These are phyloP conservation scores for Heterobasidion parviporum DNA, from an alignment of 1,284 basidiomycete species.

Conservation along the genomic window DNA sequence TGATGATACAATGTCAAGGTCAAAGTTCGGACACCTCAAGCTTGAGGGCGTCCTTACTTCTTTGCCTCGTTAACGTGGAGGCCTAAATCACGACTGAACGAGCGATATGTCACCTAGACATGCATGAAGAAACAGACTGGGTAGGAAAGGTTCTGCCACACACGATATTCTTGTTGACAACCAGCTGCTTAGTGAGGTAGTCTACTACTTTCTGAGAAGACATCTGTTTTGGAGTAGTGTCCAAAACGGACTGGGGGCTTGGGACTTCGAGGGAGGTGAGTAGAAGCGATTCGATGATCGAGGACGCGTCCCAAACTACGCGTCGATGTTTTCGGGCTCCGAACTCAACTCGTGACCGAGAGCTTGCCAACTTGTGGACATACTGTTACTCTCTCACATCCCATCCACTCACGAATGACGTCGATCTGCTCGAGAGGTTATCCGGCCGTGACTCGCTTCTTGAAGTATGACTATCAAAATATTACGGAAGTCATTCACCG, in stretches of 20 bases:
- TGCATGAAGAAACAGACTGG: neutral
- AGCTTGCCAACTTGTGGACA: too few relatives aligned
- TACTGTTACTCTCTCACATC: too few relatives aligned
- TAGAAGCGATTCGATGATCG: neutral
- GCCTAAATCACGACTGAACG: slow-evolving; percentile 3
- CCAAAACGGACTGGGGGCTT: neutral
- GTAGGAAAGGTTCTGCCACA: neutral
- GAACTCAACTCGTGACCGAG: too few relatives aligned
- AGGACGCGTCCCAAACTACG: too few relatives aligned
- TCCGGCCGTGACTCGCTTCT: too few relatives aligned
- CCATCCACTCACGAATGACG: too few relatives aligned
- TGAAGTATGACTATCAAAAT: too few relatives aligned
- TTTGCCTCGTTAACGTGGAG: slow-evolving; percentile 6
- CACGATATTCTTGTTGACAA: slow-evolving; percentile 4
- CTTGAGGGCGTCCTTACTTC: neutral
- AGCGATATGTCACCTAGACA: slow-evolving; percentile 5
- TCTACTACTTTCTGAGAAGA: slow-evolving; percentile 1
- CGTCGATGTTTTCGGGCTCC: too few relatives aligned
- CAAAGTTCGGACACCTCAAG: neutral
- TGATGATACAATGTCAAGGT: neutral
- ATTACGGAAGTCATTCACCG: too few relatives aligned
- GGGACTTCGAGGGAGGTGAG: neutral
- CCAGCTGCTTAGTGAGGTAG: slow-evolving; percentile 4
- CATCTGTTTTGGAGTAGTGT: neutral
- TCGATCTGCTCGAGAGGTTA: too few relatives aligned